A percentile compares a stretch with the other conserved stretches of the same genome.
phyloP scores from a whole-genome alignment of 495 filamentous ascomycete species.

The Cladorrhinum samala region DNA sequence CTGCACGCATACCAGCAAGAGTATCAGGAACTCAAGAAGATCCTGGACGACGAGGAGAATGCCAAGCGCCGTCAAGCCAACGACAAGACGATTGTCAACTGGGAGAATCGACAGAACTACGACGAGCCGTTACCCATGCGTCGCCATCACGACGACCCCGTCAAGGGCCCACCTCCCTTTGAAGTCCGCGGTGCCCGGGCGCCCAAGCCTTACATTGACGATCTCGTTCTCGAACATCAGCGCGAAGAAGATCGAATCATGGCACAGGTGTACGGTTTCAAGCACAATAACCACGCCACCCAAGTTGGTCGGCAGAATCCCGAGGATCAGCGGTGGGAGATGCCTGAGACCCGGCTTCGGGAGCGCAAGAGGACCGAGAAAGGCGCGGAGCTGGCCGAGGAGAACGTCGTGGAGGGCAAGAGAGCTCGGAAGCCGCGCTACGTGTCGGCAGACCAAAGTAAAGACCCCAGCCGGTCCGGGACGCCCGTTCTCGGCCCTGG shows the following conservation, averaged over 20 bases:
- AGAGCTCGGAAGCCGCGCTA: conserved; percentile 36
- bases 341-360: conserved; percentile 37
- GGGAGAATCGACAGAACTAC: conserved; percentile 27
- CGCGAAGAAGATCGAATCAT: conserved; percentile 38
- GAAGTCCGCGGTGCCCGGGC: conserved; percentile 36
- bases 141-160: conserved; percentile 25
- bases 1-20: conserved; percentile 60
- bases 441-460: conserved; percentile 36
- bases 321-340: conserved; percentile 39
- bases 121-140: conserved; percentile 24
- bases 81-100: conserved; percentile 31
- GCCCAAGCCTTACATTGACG: conserved; percentile 28
- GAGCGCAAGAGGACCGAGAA: conserved; percentile 43
- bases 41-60: conserved; percentile 45
- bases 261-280: conserved; percentile 41
- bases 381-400: conserved; percentile 40
- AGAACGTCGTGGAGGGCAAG: conserved; percentile 37
- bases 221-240: conserved; percentile 27
- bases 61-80: conserved; percentile 37
- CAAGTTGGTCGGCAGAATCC: conserved; percentile 41
- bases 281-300: conserved; percentile 34
- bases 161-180: conserved; percentile 31
- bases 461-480: conserved; percentile 33
- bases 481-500: conserved; percentile 23
- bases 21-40: conserved; percentile 53